Percentiles rank a stretch among this genome's conserved stretches.
Evolutionary conservation across 1,139 yeast genomes (phyloP).

Genomic region (Saccharomyces hybrid): DNA sequence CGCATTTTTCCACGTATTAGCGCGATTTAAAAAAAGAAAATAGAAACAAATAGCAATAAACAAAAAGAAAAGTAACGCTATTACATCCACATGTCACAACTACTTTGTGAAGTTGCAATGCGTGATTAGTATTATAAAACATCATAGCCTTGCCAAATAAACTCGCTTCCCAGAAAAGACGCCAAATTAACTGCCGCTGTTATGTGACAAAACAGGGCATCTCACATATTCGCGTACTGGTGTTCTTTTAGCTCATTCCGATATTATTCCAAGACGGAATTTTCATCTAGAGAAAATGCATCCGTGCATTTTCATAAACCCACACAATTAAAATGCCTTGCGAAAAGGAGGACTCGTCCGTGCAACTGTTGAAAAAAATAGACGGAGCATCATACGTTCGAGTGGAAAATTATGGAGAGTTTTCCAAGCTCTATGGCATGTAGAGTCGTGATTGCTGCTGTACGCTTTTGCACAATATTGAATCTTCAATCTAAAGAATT

Average conservation of each 20-base stretch:
- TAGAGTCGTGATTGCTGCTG: neutral
- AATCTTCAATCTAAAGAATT: neutral
- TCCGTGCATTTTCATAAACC: neutral
- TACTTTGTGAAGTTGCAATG: neutral
- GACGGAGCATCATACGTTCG: neutral
- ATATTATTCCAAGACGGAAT: neutral
- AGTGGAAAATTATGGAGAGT: neutral
- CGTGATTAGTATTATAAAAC: neutral
- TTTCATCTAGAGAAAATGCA: neutral
- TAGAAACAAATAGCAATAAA: neutral
- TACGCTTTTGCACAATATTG: neutral
- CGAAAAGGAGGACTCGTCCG: neutral
- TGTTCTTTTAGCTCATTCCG: neutral
- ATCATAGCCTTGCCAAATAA: neutral
- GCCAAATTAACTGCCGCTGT: neutral
- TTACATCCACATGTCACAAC: neutral
- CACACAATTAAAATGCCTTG: neutral
- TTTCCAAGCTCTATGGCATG: neutral
- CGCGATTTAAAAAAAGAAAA: neutral
- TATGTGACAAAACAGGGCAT: neutral
- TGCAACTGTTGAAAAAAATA: neutral
- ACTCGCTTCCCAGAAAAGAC: neutral
- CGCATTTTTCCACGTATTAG: neutral
- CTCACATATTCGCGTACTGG: neutral
- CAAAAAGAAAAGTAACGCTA: neutral